Base-by-base conservation (phyloP, 208 protist genomes). In the Novymonas esmeraldas region DNA sequence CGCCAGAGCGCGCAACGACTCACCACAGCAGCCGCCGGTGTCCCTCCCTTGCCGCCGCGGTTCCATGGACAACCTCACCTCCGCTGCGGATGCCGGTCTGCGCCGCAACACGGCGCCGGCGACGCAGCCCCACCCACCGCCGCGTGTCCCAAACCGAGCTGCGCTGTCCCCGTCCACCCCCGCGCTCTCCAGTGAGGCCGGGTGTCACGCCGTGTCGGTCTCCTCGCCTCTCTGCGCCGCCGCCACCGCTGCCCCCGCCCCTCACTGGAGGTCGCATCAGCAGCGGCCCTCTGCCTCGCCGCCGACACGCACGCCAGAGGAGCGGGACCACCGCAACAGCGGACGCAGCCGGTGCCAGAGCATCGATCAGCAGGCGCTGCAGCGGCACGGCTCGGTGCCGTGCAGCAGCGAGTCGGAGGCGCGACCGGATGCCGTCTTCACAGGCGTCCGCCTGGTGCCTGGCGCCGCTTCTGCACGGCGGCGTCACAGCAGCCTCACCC, bases 111-210 rank as follows among this genome's bases (percentile, higher is more conserved):
- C 56, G 9, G 41, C 18, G 42, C 5, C 9, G 44, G 41, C 29
- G 1, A 2, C 34, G 20, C 57, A 34, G 56, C 33, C 51, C 13
- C 33, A 31, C 0, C 67, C 57, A 10, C 67, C 67, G 46, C 11
- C 33, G 24, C 67, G 42, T 9, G 31, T 73, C 28, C 39, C 59
- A 6, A 54, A 28, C n/a, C 67, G 51, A 2, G 45, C 54, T n/a
- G 42, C 52, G 5, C 16, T 38, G 5, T 42, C 52, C n/a, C 28
- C 63, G 26, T 28, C 29, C 5, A 26, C n/a, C 3, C 22, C 39
- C 24, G 38, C 34, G 2, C 41, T 26, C 33, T 55, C 46, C 13
- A n/a, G n/a, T n/a, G n/a, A n/a, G n/a, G n/a, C n/a, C n/a, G n/a
- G n/a, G n/a, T n/a, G n/a, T 11, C 36, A 41, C 36, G 36, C 36